phyloP scores from a whole-genome alignment of 257 asterid genomes.

The Forsythia suspensa region DNA sequence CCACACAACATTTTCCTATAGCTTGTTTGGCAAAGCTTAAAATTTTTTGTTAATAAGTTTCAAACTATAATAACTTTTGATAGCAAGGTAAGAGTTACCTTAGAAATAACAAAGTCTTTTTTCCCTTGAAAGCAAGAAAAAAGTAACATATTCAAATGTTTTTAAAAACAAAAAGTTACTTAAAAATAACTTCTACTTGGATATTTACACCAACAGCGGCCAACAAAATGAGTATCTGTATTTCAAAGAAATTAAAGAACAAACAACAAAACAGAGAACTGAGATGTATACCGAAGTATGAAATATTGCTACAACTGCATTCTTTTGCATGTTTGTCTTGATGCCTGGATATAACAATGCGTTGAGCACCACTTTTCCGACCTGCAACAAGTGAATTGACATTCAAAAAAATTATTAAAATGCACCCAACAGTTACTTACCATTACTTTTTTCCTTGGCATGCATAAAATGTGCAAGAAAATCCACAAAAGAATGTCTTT shows the following conservation, averaged over 20 bases:
- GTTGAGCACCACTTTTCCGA: slow-evolving; percentile 78
- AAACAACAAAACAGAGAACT: neutral
- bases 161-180: neutral
- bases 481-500: neutral
- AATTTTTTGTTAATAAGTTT: too few relatives aligned
- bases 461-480: neutral
- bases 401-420: neutral
- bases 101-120: too few relatives aligned
- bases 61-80: neutral
- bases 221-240: too few relatives aligned
- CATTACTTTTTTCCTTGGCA: neutral
- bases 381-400: slow-evolving; percentile 47
- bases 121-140: neutral
- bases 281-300: slow-evolving; percentile 33
- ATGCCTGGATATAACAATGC: slow-evolving; percentile 86
- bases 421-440: neutral
- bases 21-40: neutral
- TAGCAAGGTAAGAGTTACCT: neutral
- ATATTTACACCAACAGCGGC: neutral
- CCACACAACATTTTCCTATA: neutral
- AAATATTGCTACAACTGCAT: slow-evolving; percentile 69
- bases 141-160: neutral
- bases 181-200: neutral
- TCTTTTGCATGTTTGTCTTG: slow-evolving; percentile 82
- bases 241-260: neutral